Conservation (phyloP, 2,329 filamentous ascomycete species). For the Xenoacremonium recifei region DNA sequence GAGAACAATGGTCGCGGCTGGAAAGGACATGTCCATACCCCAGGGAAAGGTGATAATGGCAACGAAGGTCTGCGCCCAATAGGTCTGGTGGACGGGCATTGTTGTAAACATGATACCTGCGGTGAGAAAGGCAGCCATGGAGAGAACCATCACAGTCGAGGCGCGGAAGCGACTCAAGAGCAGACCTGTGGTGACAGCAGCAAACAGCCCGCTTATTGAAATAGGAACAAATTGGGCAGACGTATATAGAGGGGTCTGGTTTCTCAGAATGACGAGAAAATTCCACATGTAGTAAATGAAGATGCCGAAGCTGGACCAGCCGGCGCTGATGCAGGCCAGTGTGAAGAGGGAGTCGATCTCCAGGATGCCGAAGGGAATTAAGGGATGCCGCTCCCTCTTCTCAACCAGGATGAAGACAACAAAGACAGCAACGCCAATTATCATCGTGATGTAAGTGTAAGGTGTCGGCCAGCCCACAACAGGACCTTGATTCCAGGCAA, state of each 20-base stretch:
- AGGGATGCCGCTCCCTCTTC: constrained; percentile 41
- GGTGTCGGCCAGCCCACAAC: constrained; percentile 53
- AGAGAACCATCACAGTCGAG: constrained; percentile 36
- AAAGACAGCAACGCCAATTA: constrained; percentile 52
- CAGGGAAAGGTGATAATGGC: constrained; percentile 42
- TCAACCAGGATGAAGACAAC: constrained; percentile 55
- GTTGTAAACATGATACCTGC: constrained; percentile 40
- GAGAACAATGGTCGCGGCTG: constrained; percentile 57
- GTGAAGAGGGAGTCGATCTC: constrained; percentile 39
- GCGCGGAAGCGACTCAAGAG: constrained; percentile 29
- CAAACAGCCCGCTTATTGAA: constrained; percentile 38
- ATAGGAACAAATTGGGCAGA: constrained; percentile 33
- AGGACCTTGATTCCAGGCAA: constrained; percentile 62
- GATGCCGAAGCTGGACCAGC: constrained; percentile 50
- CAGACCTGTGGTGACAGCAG: constrained; percentile 38
- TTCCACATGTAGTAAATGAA: constrained; percentile 47
- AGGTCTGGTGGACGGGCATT: constrained; percentile 51
- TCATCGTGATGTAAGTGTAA: constrained; percentile 52
- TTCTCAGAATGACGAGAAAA: constrained; percentile 40
- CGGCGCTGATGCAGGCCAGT: constrained; percentile 46
- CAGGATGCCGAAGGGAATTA: constrained; percentile 49
- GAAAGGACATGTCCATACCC: constrained; percentile 64
- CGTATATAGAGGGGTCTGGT: constrained; percentile 38
- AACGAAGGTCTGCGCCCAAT: constrained; percentile 61
- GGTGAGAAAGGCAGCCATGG: constrained; percentile 38